Base-by-base conservation (phyloP, 225 moss, liverwort and hornwort species). In the Polytrichum commune region DNA sequence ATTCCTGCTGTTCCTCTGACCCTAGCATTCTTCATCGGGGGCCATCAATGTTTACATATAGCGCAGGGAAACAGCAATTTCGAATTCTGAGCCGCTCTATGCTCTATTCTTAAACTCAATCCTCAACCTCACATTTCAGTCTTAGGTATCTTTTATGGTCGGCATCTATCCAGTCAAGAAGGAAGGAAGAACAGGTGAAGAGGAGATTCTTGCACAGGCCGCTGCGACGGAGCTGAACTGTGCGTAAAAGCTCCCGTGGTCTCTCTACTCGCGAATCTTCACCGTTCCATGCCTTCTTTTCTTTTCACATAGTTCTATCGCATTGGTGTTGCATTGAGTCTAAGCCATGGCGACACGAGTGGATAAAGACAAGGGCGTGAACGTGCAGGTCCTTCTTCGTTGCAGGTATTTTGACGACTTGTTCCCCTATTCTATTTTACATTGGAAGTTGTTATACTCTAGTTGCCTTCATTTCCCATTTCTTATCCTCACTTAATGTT, bases 331-430 rank as follows among this genome's bases (percentile, higher is more conserved):
- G 69, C 23, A 29, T 67, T 69, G 72, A 29, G 79, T 29, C 16
- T 78, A 83, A 78, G 74, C 76, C 6, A 79, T 89, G 86, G 83
- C 89, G 60, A 73, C 76, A 20, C 86, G 86, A 23, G 64, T 58
- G 18, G 96, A 96, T 64, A 96, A 96, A 75, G 93, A 93, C 69
- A 96, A 93, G 79, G 96, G 96, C 62, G 96, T 96, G 68, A 85
- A 89, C 5, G 96, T 96, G 55, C 89, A 89, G 72, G 89, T 89
- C 72, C 79, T 89, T 0, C 78, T 89, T 25, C 85, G 85, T 24
- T 89, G 85, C 88, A 89, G 85, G 85, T 89, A 68, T 4, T 58
- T 46, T 10, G 46, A 46, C 4, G 46, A 16, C 46, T 10, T 4
- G 46, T 13, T 46, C 16, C 46, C 46, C 16, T 46, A 0, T 46